Percentiles rank a stretch among this genome's conserved stretches.
phyloP scores from a whole-genome alignment of 768 basidiomycete genomes.

The Cystobasidium onofrii region DNA sequence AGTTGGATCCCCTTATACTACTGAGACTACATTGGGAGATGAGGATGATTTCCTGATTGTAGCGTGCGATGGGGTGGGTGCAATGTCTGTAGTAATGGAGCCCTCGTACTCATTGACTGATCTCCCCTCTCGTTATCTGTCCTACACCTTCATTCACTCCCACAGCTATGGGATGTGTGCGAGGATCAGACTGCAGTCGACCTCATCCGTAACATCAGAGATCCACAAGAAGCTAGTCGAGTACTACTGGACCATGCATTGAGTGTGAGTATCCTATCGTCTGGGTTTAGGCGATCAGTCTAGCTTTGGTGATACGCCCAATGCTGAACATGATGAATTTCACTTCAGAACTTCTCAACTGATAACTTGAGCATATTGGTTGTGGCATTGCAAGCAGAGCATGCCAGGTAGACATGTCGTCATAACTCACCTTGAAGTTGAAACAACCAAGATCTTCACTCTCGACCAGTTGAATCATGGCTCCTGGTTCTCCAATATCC shows the following conservation, averaged over 20 bases:
- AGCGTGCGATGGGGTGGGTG: slow-evolving; percentile 90
- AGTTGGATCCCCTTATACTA: slow-evolving; percentile 94
- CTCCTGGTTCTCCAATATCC: too few relatives aligned
- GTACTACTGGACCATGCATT: slow-evolving; percentile 74
- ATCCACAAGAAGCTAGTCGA: slow-evolving; percentile 74
- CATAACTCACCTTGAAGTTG: too few relatives aligned
- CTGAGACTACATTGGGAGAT: slow-evolving; percentile 83
- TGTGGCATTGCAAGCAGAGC: slow-evolving; percentile 46
- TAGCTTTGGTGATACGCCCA: too few relatives aligned
- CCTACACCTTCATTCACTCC: too few relatives aligned
- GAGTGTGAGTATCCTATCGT: too few relatives aligned
- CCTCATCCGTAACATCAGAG: slow-evolving; percentile 57
- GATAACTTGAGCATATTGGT: slow-evolving; percentile 93
- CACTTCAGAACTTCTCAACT: slow-evolving; percentile 61
- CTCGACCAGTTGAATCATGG: too few relatives aligned
- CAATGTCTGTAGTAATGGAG: too few relatives aligned
- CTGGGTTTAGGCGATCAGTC: too few relatives aligned
- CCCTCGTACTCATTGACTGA: too few relatives aligned
- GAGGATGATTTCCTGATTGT: slow-evolving; percentile 91
- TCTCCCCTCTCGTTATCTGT: too few relatives aligned
- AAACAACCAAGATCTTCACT: too few relatives aligned
- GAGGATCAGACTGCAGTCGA: slow-evolving; percentile 86
- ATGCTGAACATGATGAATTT: neutral
- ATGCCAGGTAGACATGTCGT: neutral
- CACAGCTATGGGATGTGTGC: slow-evolving; percentile 89